phyloP scores from a whole-genome alignment of 768 basidiomycete species.

The Russula earlei region DNA sequence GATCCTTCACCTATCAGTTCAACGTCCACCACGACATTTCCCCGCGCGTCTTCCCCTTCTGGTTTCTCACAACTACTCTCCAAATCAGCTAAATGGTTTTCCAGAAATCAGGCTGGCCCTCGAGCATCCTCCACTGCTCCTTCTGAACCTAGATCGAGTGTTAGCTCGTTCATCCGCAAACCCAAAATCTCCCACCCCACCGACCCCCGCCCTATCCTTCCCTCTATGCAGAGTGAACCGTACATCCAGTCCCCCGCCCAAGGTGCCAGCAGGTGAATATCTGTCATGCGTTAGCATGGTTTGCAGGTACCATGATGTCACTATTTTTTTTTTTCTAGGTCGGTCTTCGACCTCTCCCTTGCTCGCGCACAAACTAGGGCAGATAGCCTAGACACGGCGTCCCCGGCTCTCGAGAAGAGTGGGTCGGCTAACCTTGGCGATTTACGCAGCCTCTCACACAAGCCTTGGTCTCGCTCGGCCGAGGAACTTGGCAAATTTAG shows the following conservation, averaged over 20 bases:
- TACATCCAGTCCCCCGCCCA: conserved; percentile 30
- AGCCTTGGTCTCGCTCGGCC: conserved; percentile 70
- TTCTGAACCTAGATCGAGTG: conserved; percentile 32
- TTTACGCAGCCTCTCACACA: conserved; percentile 57
- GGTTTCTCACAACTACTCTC: conserved; percentile 58
- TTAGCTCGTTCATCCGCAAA: conserved; percentile 40
- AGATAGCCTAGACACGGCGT: conserved; percentile 29
- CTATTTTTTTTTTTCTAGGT: conserved; percentile 33
- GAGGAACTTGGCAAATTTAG: conserved; percentile 63
- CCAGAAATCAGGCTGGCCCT: conserved; percentile 12
- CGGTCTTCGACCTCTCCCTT: conserved; percentile 53
- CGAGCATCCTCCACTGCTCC: conserved; percentile 37
- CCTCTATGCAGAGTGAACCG: conserved; percentile 35
- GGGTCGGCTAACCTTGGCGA: conserved; percentile 44
- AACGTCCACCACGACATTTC: conserved; percentile 22
- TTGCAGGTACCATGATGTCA: neutral
- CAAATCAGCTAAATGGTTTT: conserved; percentile 65
- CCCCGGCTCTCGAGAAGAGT: conserved; percentile 27
- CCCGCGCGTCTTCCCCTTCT: conserved; percentile 58
- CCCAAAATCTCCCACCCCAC: conserved; percentile 81
- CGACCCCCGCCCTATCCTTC: conserved; percentile 66
- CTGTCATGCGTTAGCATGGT: neutral
- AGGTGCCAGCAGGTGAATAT: conserved; percentile 45
- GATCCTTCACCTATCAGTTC: conserved; percentile 7
- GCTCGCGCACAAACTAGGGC: conserved; percentile 34